Conservation (phyloP, 345 rosid genomes). For the Hibiscus mutabilis region DNA sequence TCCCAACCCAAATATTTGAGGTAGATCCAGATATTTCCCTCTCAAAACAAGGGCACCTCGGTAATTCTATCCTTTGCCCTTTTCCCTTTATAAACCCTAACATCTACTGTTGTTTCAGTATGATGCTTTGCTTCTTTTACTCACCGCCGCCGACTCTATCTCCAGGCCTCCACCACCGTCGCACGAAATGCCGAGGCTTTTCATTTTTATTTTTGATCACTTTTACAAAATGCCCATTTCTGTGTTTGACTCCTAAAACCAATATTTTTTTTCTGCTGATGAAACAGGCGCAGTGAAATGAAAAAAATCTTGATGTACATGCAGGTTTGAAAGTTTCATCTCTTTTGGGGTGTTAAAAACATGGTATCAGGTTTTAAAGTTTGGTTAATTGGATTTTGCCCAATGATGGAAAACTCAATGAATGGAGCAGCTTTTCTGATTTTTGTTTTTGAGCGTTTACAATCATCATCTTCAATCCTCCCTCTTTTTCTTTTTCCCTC, state of each 20-base stretch:
- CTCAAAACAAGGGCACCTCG: no score
- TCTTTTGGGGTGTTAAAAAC: not conserved
- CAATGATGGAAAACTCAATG: slow-evolving; percentile 21
- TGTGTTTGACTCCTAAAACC: not conserved
- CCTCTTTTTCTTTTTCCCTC: not conserved
- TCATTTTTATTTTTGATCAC: not conserved
- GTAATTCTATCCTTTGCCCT: not conserved
- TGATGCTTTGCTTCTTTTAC: not conserved
- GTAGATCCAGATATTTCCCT: no score
- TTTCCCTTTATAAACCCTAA: not conserved
- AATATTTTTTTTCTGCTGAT: not conserved
- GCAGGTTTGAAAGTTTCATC: slow-evolving; percentile 10
- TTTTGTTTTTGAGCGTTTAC: slow-evolving; percentile 6
- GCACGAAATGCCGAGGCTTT: slow-evolving; percentile 18
- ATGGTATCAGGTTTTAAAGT: not conserved
- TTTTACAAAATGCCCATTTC: not conserved
- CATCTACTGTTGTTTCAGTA: not conserved
- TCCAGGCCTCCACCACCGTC: not conserved
- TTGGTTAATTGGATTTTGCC: not conserved
- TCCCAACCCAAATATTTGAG: no score
- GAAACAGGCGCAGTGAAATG: slow-evolving; percentile 5
- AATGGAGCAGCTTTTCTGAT: slow-evolving; percentile 9
- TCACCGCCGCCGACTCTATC: not conserved
- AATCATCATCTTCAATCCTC: slow-evolving; percentile 4
- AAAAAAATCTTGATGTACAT: not conserved